These are phyloP conservation scores for Dysphania ambrosioides DNA, from an alignment of 148 eudicot genomes.

Conservation along the genomic window DNA sequence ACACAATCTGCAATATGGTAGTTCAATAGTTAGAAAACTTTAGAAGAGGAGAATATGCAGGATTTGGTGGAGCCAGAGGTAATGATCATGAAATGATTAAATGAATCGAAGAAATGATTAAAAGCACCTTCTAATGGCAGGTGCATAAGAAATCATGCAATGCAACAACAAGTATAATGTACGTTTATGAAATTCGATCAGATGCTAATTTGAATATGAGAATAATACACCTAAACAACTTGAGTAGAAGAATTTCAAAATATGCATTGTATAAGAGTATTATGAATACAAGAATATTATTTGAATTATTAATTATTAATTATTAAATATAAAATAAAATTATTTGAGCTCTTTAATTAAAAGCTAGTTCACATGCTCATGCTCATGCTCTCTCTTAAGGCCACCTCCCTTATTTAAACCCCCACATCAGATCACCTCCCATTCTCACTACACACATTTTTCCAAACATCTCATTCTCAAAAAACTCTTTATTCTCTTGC, in stretches of 20 bases:
- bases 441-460: slow-evolving; percentile 49
- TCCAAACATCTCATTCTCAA: slow-evolving; percentile 15
- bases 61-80: slow-evolving; percentile 35
- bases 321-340: slow-evolving; percentile 15
- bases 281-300: not conserved
- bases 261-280: not conserved
- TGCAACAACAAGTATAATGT: slow-evolving; percentile 26
- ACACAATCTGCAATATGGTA: not conserved
- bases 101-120: slow-evolving; percentile 30
- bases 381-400: slow-evolving; percentile 30
- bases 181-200: not conserved
- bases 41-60: slow-evolving; percentile 16
- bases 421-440: slow-evolving; percentile 42
- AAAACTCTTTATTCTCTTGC: slow-evolving; percentile 15
- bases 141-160: slow-evolving; percentile 29
- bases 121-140: slow-evolving; percentile 30
- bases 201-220: slow-evolving; percentile 17
- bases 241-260: slow-evolving; percentile 3
- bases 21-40: not conserved
- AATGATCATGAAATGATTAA: slow-evolving; percentile 34
- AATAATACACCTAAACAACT: slow-evolving; percentile 10
- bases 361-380: slow-evolving; percentile 45
- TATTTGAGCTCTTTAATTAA: slow-evolving; percentile 5
- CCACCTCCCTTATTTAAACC: slow-evolving; percentile 52
- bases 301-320: slow-evolving; percentile 1